These are phyloP conservation scores for Solanum chiquidenum DNA, from an alignment of 257 asterid species.

Conservation along the genomic window DNA sequence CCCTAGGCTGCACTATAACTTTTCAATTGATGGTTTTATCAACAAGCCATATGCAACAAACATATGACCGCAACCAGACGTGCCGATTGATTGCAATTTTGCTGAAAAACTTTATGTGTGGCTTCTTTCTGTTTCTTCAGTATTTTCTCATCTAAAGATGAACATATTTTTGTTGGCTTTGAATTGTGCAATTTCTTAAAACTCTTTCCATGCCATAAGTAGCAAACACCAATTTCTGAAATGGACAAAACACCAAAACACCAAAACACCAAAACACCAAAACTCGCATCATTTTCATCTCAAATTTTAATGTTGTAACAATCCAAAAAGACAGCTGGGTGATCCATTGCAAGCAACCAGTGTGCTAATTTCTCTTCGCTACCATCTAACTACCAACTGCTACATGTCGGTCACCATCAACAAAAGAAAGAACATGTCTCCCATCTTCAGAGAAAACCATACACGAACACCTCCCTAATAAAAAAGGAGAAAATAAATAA, in stretches of 20 bases:
- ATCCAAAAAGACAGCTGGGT: slow-evolving; percentile 77
- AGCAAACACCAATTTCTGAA: slow-evolving; percentile 75
- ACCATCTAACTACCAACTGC: slow-evolving; percentile 72
- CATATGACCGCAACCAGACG: slow-evolving; percentile 22
- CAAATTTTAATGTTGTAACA: slow-evolving; percentile 21
- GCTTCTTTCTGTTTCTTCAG: slow-evolving; percentile 43
- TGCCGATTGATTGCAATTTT: slow-evolving; percentile 42
- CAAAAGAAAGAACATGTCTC: slow-evolving; percentile 59
- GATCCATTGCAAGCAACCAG: slow-evolving; percentile 64
- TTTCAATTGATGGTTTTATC: slow-evolving; percentile 67
- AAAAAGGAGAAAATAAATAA: neutral
- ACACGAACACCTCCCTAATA: slow-evolving; percentile 68
- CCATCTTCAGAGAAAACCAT: slow-evolving; percentile 78
- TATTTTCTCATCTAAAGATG: slow-evolving; percentile 35
- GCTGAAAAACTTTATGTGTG: slow-evolving; percentile 62
- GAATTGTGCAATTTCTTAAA: slow-evolving; percentile 46
- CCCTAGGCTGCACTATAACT: slow-evolving; percentile 30
- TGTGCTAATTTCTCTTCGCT: slow-evolving; percentile 50
- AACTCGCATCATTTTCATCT: slow-evolving; percentile 34
- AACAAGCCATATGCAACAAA: slow-evolving; percentile 71
- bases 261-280: slow-evolving; percentile 61
- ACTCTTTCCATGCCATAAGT: slow-evolving; percentile 69
- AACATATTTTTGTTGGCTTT: slow-evolving; percentile 57
- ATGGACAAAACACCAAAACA: slow-evolving; percentile 68
- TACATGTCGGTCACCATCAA: slow-evolving; percentile 58